Conservation (phyloP, 345 rosid genomes). For the Arabidopsis arenosa region DNA sequence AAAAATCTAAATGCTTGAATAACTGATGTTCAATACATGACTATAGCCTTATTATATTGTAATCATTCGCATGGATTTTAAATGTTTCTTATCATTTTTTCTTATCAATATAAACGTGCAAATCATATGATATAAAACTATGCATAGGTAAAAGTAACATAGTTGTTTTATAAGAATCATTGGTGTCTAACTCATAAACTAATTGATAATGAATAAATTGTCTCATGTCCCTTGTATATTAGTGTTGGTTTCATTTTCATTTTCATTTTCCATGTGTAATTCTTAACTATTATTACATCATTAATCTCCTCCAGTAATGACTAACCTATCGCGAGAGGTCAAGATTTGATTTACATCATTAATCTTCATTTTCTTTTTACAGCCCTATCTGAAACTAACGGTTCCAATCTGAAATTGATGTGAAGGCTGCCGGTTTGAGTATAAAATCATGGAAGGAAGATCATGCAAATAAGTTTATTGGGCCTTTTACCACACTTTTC, state of each 20-base stretch:
- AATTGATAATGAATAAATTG: background rate
- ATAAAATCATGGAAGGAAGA: background rate
- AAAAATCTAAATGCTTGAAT: conserved; percentile 1
- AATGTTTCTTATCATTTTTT: background rate
- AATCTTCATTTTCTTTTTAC: too few relatives aligned
- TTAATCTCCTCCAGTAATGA: too few relatives aligned
- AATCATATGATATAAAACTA: too few relatives aligned
- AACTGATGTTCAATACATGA: background rate
- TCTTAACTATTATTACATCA: background rate
- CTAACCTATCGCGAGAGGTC: too few relatives aligned
- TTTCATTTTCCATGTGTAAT: background rate
- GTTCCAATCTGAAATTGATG: too few relatives aligned
- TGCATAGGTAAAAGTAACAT: background rate
- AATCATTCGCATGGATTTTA: background rate
- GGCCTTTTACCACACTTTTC: background rate
- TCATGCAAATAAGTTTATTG: background rate
- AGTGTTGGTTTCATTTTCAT: background rate
- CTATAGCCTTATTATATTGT: background rate
- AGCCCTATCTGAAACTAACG: too few relatives aligned
- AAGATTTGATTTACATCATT: too few relatives aligned
- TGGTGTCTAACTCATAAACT: background rate
- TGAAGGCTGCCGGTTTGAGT: too few relatives aligned
- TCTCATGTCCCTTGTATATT: background rate
- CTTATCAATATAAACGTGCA: too few relatives aligned
- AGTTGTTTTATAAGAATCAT: too few relatives aligned